phyloP scores from a whole-genome alignment of 1,284 basidiomycete genomes.

The Boletus smithii region DNA sequence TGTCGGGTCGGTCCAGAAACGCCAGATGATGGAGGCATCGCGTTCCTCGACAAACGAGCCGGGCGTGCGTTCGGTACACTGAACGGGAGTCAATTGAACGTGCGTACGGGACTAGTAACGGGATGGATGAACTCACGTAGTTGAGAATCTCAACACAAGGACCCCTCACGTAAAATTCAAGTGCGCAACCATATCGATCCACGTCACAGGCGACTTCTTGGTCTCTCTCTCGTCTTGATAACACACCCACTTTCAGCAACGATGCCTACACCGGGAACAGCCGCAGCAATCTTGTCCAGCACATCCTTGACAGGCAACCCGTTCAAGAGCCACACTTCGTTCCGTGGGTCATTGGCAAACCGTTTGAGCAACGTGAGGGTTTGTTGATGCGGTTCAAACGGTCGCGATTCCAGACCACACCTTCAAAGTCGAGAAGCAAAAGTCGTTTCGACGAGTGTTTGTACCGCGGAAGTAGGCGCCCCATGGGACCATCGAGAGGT shows the following conservation, averaged over 20 bases:
- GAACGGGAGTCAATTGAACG: neutral
- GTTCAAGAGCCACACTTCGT: constrained; percentile 82
- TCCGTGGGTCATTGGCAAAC: constrained; percentile 61
- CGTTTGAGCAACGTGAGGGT: constrained; percentile 57
- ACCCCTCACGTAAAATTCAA: constrained; percentile 74
- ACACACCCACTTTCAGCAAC: constrained; percentile 89
- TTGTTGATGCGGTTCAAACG: constrained; percentile 50
- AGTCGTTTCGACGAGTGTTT: constrained; percentile 62
- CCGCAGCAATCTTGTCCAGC: constrained; percentile 59
- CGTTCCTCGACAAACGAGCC: constrained; percentile 83
- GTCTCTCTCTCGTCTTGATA: constrained; percentile 50
- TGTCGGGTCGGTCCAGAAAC: constrained; percentile 66
- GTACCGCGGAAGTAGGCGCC: constrained; percentile 55
- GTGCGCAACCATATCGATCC: constrained; percentile 79
- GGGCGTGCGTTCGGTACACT: constrained; percentile 88
- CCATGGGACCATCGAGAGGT: constrained; percentile 42
- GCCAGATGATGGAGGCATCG: constrained; percentile 81
- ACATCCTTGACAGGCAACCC: constrained; percentile 64
- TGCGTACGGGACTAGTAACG: too few species aligned
- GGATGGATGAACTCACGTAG: constrained; percentile 52
- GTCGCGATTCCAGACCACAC: constrained; percentile 66
- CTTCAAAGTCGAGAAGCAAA: constrained; percentile 78
- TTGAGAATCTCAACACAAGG: constrained; percentile 78
- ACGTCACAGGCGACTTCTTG: constrained; percentile 41
- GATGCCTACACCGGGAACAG: constrained; percentile 70